Evolutionary conservation across 2,329 filamentous ascomycete species (phyloP), one percentile per base, ranked within the genome.

Genomic region (Dendryphion nanum): DNA sequence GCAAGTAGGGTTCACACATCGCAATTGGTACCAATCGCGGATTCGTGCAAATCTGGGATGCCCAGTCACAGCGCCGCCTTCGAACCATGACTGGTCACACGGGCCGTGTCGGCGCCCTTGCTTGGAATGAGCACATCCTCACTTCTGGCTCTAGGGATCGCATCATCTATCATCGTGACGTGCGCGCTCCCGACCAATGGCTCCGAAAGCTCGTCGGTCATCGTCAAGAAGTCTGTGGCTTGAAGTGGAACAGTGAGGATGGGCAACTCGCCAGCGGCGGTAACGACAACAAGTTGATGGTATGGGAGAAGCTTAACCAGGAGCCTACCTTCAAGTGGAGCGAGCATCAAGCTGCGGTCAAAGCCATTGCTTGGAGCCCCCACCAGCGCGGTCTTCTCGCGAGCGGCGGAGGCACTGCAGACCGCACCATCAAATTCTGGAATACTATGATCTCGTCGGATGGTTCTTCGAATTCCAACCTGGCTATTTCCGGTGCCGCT

Each of bases 211-310:
- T 98, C 4, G 83, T 89, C 6, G 93, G 93, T 6, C 93, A 98
- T 67, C 98, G 97, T 66, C 93, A 98, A 69, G 93, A 98, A 69
- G 89, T 98, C 10, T 98, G 93, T 61, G 93, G 93, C 6, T 71
- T 98, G 35, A 90, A 90, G 56, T 98, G 93, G 93, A 98, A 98
- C 57, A 87, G 86, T 40, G 90, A 97, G 53, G 91, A 96, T 56
- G 87, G 89, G 4, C 93, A 98, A 64, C 77, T 98, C 18, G 93
- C 93, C 10, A 95, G 88, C 38, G 93, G 93, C 34, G 93, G 93
- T 5, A 98, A 98, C 66, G 93, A 98, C 71, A 98, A 98, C 71
- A 97, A 97, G 64, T 76, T 98, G 31, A 93, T 97, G 79, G 89
- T 98, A 17, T 98, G 93, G 93, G 93, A 98, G 57, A 94, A 94